Evolutionary conservation across 352 stramenopile genomes (phyloP).

Genomic region (Pseudoperonospora humuli): DNA sequence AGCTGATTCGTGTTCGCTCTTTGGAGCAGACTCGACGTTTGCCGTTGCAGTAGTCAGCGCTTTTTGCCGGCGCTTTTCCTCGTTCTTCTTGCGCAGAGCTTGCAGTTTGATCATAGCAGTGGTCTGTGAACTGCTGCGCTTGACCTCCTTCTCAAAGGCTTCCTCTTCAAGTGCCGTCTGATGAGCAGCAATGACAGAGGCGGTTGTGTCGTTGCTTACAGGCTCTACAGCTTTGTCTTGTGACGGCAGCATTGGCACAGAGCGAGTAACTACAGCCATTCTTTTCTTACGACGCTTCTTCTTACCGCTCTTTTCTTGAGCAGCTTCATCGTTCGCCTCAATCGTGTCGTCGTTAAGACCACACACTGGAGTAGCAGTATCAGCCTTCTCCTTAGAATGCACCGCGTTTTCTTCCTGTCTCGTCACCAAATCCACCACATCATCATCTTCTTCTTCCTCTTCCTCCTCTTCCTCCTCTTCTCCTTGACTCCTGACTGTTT

Average conservation of each 20-base stretch:
- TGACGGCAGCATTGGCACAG: conserved; percentile 21
- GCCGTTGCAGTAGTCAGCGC: conserved; percentile 17
- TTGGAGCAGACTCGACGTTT: neutral
- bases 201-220: neutral
- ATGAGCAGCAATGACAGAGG: conserved; percentile 8
- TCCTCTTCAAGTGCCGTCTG: conserved; percentile 6
- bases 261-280: conserved; percentile 7
- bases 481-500: conserved; percentile 15
- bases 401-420: conserved; percentile 14
- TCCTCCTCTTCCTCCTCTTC: conserved; percentile 10
- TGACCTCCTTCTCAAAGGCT: conserved; percentile 7
- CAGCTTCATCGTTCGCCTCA: neutral
- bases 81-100: conserved; percentile 71
- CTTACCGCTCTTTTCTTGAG: conserved; percentile 15
- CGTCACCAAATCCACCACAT: conserved; percentile 9
- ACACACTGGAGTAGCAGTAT: conserved; percentile 6
- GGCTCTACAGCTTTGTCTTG: neutral
- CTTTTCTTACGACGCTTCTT: conserved; percentile 34
- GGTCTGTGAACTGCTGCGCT: conserved; percentile 44
- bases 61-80: conserved; percentile 50
- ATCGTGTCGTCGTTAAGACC: conserved; percentile 1
- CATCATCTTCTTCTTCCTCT: conserved; percentile 4
- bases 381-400: conserved; percentile 10
- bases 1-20: conserved; percentile 15
- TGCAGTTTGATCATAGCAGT: conserved; percentile 61